Evolutionary conservation across 176 grass and related monocot species (phyloP).

Genomic region (Rhynchospora breviuscula): DNA sequence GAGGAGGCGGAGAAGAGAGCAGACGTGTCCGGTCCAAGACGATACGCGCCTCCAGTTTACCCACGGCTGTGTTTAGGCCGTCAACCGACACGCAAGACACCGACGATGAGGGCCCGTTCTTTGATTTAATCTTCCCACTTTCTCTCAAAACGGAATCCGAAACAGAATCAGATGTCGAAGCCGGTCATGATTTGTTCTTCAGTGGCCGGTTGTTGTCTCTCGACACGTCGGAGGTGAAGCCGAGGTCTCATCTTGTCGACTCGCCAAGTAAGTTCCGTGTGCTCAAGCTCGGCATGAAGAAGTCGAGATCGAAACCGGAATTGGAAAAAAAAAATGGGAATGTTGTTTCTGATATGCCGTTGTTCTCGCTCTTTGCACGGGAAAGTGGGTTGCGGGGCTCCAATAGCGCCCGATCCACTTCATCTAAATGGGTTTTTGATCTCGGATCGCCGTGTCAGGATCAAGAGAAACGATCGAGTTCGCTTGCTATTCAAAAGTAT

Average conservation of each 20-base stretch:
- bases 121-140: slow-evolving; percentile 53
- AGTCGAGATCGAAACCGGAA: slow-evolving; percentile 24
- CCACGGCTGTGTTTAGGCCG: slow-evolving; percentile 32
- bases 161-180: slow-evolving; percentile 28
- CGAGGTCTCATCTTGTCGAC: slow-evolving; percentile 24
- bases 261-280: slow-evolving; percentile 37
- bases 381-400: slow-evolving; percentile 49
- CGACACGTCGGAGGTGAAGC: background rate
- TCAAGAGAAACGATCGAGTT: slow-evolving; percentile 3
- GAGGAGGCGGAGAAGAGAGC: background rate
- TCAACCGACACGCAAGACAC: slow-evolving; percentile 26
- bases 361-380: slow-evolving; percentile 46
- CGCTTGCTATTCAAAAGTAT: slow-evolving; percentile 47
- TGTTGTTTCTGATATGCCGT: background rate
- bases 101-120: slow-evolving; percentile 72
- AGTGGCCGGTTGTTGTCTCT: background rate
- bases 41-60: slow-evolving; percentile 26
- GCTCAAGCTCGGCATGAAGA: slow-evolving; percentile 56
- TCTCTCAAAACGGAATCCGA: slow-evolving; percentile 38
- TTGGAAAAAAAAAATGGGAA: background rate
- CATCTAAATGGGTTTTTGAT: slow-evolving; percentile 26
- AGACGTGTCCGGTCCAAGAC: slow-evolving; percentile 8
- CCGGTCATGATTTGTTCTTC: slow-evolving; percentile 17
- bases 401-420: slow-evolving; percentile 23
- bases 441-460: slow-evolving; percentile 32